Evolutionary conservation across 2,329 filamentous ascomycete genomes (phyloP).

Genomic region (Bertia moriformis): DNA sequence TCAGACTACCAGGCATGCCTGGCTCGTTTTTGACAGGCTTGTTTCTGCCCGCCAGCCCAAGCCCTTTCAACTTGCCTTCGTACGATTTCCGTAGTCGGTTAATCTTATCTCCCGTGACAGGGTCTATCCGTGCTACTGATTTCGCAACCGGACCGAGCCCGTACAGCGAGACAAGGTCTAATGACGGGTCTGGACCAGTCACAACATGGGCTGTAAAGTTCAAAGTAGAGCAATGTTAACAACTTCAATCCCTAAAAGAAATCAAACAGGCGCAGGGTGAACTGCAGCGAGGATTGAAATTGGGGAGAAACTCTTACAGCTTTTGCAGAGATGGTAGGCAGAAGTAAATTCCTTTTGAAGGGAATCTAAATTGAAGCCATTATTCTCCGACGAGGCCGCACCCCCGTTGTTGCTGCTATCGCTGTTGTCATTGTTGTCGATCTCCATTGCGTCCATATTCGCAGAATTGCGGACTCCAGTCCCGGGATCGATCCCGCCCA

Average conservation of each 20-base stretch:
- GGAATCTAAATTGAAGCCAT: slow-evolving; percentile 19
- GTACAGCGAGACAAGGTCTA: slow-evolving; percentile 45
- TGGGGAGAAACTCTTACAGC: slow-evolving; percentile 27
- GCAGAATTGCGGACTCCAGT: slow-evolving; percentile 9
- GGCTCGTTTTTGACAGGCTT: slow-evolving; percentile 27
- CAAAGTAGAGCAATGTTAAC: slow-evolving; percentile 21
- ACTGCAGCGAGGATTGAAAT: slow-evolving; percentile 15
- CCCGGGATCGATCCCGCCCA: slow-evolving; percentile 6
- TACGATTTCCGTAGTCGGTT: slow-evolving; percentile 44
- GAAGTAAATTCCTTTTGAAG: slow-evolving; percentile 26
- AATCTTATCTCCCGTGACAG: slow-evolving; percentile 47
- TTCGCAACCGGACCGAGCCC: slow-evolving; percentile 36
- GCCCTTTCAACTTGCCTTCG: slow-evolving; percentile 30
- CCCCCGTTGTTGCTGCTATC: no score
- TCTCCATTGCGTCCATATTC: slow-evolving; percentile 19
- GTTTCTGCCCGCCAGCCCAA: slow-evolving; percentile 28
- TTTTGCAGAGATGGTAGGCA: slow-evolving; percentile 30
- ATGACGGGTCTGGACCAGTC: slow-evolving; percentile 37
- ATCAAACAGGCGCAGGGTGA: slow-evolving; percentile 6
- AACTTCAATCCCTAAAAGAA: slow-evolving; percentile 14
- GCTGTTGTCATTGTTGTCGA: slow-evolving; percentile 15
- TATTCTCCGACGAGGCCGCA: slow-evolving; percentile 8
- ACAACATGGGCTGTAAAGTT: slow-evolving; percentile 23
- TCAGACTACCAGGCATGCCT: slow-evolving; percentile 18
- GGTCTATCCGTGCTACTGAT: slow-evolving; percentile 43